A percentile compares a stretch with the other conserved stretches of the same genome.
phyloP scores from a whole-genome alignment of 176 grass and related monocot species.

The Themeda triandra region DNA sequence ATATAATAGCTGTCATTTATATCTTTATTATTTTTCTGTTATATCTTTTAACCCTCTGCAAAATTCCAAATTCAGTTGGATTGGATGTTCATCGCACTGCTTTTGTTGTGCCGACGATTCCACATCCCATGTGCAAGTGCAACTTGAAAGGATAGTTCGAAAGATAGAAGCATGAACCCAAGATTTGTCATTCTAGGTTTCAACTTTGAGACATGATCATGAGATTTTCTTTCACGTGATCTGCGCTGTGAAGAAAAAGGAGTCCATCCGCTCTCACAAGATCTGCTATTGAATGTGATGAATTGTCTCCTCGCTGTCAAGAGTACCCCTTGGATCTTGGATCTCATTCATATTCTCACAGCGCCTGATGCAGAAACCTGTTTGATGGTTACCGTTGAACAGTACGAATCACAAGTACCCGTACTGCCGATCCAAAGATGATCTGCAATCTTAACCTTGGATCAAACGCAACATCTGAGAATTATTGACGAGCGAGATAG shows the following conservation, averaged over 20 bases:
- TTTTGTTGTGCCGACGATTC: too few relatives aligned
- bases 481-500: background rate
- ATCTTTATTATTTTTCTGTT: too few relatives aligned
- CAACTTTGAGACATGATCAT: background rate
- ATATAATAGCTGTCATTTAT: background rate
- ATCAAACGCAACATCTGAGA: background rate
- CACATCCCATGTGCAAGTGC: background rate
- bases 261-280: too few relatives aligned
- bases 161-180: background rate
- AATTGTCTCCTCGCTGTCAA: conserved; percentile 29
- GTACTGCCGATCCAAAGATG: background rate
- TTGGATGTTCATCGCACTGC: background rate
- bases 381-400: background rate
- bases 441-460: background rate
- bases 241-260: too few relatives aligned
- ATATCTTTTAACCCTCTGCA: background rate
- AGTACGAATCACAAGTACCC: background rate
- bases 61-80: background rate
- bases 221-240: too few relatives aligned
- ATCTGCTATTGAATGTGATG: conserved; percentile 25
- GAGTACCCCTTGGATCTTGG: conserved; percentile 5
- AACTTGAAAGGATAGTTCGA: background rate
- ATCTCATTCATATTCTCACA: background rate
- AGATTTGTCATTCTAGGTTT: background rate
- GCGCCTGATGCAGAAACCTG: background rate